Evolutionary conservation across 2,329 filamentous ascomycete genomes (phyloP), one percentile per base, ranked within the genome.

Genomic region (Geoglossum cookeanum): DNA sequence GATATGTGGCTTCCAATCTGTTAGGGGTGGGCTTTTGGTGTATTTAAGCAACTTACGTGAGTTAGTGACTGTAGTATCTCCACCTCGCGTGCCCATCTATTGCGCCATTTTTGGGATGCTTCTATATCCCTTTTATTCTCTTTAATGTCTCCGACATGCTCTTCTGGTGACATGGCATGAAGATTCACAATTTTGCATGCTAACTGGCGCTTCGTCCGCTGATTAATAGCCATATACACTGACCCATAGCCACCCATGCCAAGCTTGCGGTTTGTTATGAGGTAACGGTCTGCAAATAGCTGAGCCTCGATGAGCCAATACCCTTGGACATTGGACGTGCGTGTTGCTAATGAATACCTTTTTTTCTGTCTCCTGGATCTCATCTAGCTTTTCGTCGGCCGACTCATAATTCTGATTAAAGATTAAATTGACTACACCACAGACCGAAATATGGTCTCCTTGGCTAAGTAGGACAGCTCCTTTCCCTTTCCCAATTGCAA

Each of bases 121-220:
- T 53, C 32, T 22, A 35, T 11, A 33, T 66, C 61, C n/a, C 66
- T 55, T 5, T 22, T 4, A 15, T n/a, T 53, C 49, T 4, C 4
- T 9, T n/a, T 17, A 8, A 17, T 37, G 30, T 9, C 29, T n/a
- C 8, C 49, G 49, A 5, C 30, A n/a, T 53, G 32, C 32, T 37
- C 4, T 45, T 22, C n/a, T 22, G 9, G 17, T 17, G 42, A 9
- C 42, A 22, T 4, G 4, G 49, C 32, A 3, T 71, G 69, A 1
- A 84, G 63, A 56, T 78, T 71, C 55, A 85, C 70, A 7, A 86
- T 68, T 63, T 88, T 87, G 70, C 84, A 88, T 9, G 82, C 83
- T 22, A 86, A 61, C 63, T 87, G 84, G 57, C 73, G 74, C 42
- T 74, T 71, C 0, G 75, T 78, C 5, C 66, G 66, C 29, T 70